phyloP scores from a whole-genome alignment of 106 monocot genomes.

The Dendrobium catenatum region DNA sequence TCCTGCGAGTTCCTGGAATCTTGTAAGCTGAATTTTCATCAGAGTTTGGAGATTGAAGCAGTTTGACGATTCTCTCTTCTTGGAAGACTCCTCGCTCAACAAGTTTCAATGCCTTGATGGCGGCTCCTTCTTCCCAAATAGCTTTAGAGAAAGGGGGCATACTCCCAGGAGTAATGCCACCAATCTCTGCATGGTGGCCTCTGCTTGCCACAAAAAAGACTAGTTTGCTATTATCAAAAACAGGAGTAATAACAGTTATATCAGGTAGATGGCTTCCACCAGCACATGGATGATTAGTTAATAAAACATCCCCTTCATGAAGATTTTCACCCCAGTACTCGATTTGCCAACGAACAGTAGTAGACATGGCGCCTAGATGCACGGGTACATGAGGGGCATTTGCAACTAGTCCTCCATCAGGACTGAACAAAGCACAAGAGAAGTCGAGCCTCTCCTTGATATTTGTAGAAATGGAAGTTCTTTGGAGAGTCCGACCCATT shows the following conservation, averaged over 20 bases:
- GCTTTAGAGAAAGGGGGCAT: constrained; percentile 96
- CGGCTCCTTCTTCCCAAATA: constrained; percentile 90
- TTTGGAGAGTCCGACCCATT: constrained; percentile 95
- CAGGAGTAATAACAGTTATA: constrained; percentile 92
- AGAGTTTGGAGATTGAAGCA: constrained; percentile 44
- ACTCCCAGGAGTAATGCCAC: constrained; percentile 93
- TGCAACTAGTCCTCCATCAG: constrained; percentile 93
- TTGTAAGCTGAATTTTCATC: constrained; percentile 25
- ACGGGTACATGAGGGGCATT: constrained; percentile 99
- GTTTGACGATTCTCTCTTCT: constrained; percentile 60
- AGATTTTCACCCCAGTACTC: constrained; percentile 74
- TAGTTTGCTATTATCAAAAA: constrained; percentile 61
- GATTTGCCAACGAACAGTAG: constrained; percentile 77
- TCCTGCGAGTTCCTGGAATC: constrained; percentile 73
- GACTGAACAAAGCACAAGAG: constrained; percentile 92
- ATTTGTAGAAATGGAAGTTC: constrained; percentile 92
- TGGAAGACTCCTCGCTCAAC: constrained; percentile 73
- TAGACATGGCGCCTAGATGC: constrained; percentile 95
- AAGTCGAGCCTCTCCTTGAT: constrained; percentile 96
- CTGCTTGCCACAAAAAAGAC: constrained; percentile 97
- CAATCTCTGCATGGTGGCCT: constrained; percentile 97
- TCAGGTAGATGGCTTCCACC: constrained; percentile 99
- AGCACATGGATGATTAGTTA: constrained; percentile 88
- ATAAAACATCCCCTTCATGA: constrained; percentile 80
- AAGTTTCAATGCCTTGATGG: constrained; percentile 92